Base-by-base conservation (phyloP, 768 basidiomycete genomes). In the Lepiota brunneoincarnata region DNA sequence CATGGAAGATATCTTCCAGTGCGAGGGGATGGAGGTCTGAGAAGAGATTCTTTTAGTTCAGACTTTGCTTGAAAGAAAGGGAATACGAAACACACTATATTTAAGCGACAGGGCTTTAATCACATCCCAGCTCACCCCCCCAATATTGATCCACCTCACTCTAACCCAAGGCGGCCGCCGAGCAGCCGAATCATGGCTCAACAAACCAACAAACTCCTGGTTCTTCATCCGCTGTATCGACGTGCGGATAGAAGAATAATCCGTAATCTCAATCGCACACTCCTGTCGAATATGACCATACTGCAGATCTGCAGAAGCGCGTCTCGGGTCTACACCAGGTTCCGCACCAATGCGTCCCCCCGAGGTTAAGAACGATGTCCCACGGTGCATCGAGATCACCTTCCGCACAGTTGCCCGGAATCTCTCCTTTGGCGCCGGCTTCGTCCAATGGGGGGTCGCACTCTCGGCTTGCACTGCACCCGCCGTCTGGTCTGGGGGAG, bases 71-170 rank as follows among this genome's bases (percentile, higher is more conserved):
- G n/a, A n/a, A n/a, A n/a, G n/a, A n/a, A 11, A 10, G 47, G 39
- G 51, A 42, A n/a, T n/a, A 15, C 37, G 11, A 37, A 12, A 66
- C 78, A 42, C 55, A 86, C 86, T 75, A 61, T 86, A 87, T 66
- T 79, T 80, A 53, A 88, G 65, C 18, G 84, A 82, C 28, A 89
- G 66, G 0, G 81, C 80, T 60, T 83, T 85, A 60, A 90, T 76
- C 35, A 89, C 84, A 61, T 88, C 86, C 85, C 86, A 89, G 58
- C 80, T 78, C 57, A 80, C 61, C 4, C 87, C 88, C 20, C 79
- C 82, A 57, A 89, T 76, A 59, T 86, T 86, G 48, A 89, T 87
- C 87, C 86, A 90, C 48, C 88, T 70, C 15, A 87, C 87, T 62
- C 80, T 85, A 23, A 79, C 80, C 84, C 84, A 87, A 3, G 78